phyloP scores from a whole-genome alignment of 2,329 filamentous ascomycete species.

The Nigrospora oryzae region DNA sequence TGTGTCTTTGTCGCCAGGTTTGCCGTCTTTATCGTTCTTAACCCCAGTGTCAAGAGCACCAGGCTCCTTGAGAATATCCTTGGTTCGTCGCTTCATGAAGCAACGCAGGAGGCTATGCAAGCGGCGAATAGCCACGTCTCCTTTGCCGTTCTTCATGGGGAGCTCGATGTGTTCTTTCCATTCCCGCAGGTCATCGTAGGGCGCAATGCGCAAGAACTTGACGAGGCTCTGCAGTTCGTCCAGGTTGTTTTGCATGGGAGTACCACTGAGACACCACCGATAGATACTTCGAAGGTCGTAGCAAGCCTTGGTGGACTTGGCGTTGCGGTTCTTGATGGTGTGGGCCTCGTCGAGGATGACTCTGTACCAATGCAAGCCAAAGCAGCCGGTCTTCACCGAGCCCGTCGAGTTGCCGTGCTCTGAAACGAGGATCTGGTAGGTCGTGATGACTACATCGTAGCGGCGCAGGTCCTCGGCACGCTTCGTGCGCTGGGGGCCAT shows the following conservation, averaged over 20 bases:
- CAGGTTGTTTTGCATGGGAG: conserved; percentile 96
- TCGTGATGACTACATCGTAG: conserved; percentile 95
- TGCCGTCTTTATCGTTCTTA: conserved; percentile 44
- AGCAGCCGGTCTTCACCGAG: conserved; percentile 68
- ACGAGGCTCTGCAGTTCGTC: conserved; percentile 93
- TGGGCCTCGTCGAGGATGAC: conserved; percentile 95
- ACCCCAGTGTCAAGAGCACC: conserved; percentile 72
- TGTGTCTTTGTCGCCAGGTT: conserved; percentile 34
- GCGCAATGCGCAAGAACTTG: conserved; percentile 84
- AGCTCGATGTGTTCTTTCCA: conserved; percentile 90
- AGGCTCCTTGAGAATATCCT: conserved; percentile 87
- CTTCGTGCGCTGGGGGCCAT: conserved; percentile 80
- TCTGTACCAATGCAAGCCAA: conserved; percentile 90
- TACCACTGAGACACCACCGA: conserved; percentile 92
- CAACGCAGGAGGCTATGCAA: conserved; percentile 79
- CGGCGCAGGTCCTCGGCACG: conserved; percentile 64
- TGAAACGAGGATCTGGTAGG: conserved; percentile 90
- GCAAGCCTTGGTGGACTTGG: conserved; percentile 88
- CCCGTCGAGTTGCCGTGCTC: conserved; percentile 69
- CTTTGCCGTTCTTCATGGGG: conserved; percentile 84
- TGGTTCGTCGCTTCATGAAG: conserved; percentile 98
- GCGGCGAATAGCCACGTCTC: conserved; percentile 79
- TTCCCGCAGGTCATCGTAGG: conserved; percentile 74
- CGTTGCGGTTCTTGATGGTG: conserved; percentile 96
- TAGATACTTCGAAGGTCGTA: conserved; percentile 81